Evolutionary conservation across 805 yeast genomes (phyloP), one percentile per base, ranked within the genome.

Genomic region (Millerago galiae): DNA sequence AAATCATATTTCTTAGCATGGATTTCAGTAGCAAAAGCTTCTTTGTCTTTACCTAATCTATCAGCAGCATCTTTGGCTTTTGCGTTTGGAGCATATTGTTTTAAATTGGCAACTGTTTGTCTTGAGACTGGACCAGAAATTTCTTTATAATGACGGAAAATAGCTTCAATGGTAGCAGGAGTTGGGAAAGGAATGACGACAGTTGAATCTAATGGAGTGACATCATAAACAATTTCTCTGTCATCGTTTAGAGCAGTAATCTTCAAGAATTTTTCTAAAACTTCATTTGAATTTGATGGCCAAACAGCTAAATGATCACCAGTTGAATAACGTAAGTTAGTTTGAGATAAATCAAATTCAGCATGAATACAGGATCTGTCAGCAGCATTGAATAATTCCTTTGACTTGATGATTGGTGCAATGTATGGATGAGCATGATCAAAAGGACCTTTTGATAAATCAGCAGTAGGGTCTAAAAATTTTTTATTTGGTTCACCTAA

Each of bases 231-330:
- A 4, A 61, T 58, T 38, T 78, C 71, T 45, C 70, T 68, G 54
- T 75, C 77, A 27, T 60, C 70, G 12, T 62, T 54, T 45, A 90
- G 70, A 28, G 76, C 81, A 42, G 91, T 77, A 6, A 84, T 79
- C 36, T 65, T 52, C 46, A 83, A 66, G 53, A 93, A 83, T 34
- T 71, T 68, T n/a, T 67, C 71, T 28, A 89, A 81, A 54, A 84
- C 78, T 60, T 81, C 87, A 56, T 81, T 71, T 2, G 95, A 70
- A 64, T 91, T 91, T 18, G 93, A 86, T 29, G 97, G 93, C 95
- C 96, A 87, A 44, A 93, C 70, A 13, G 96, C 98, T 48, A 93
- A 66, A 65, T 91, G 98, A 61, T 91, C 99, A 63, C 99, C 99
- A 4, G 99, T 91, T 37, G 91, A 71, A 65, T 91, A 91, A 54